A percentile compares a stretch with the other conserved stretches of the same genome.
phyloP scores from a whole-genome alignment of 2,329 filamentous ascomycete species.

The Scedosporium minutisporum region DNA sequence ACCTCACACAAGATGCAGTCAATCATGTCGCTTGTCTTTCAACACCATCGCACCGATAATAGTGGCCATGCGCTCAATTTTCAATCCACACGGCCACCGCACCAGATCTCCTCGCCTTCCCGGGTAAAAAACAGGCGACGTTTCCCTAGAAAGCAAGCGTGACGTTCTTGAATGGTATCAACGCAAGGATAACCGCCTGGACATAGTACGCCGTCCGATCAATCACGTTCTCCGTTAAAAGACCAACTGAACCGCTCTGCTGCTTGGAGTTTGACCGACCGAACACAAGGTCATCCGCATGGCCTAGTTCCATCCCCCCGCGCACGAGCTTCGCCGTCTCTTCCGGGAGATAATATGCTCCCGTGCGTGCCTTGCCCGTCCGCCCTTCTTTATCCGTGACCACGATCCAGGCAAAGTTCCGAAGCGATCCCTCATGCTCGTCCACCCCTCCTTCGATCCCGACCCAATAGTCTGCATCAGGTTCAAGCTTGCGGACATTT shows the following conservation, averaged over 20 bases:
- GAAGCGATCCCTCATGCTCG: slow-evolving; percentile 15
- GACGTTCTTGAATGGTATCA: slow-evolving; percentile 29
- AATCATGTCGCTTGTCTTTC: too few relatives aligned
- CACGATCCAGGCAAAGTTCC: slow-evolving; percentile 31
- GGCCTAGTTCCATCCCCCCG: slow-evolving; percentile 27
- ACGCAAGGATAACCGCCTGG: slow-evolving; percentile 28
- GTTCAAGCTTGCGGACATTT: slow-evolving; percentile 19
- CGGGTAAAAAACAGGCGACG: too few relatives aligned
- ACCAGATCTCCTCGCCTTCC: too few relatives aligned
- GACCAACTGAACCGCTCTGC: slow-evolving; percentile 27
- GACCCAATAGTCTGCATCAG: slow-evolving; percentile 28
- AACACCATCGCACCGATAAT: too few relatives aligned
- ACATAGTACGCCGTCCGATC: slow-evolving; percentile 26
- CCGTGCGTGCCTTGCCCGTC: slow-evolving; percentile 27
- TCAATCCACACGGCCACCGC: too few relatives aligned
- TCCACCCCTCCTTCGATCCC: slow-evolving; percentile 32
- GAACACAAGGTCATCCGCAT: slow-evolving; percentile 28
- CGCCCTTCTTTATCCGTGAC: slow-evolving; percentile 18
- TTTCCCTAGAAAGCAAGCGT: slow-evolving; percentile 19
- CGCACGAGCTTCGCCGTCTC: slow-evolving; percentile 25
- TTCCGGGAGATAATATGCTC: slow-evolving; percentile 25
- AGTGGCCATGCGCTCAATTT: too few relatives aligned
- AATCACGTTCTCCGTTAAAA: slow-evolving; percentile 27
- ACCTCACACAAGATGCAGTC: too few relatives aligned
- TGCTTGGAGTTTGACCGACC: slow-evolving; percentile 27